Evolutionary conservation across 2,329 filamentous ascomycete genomes (phyloP).

Genomic region (Paraphoma chrysanthemicola): DNA sequence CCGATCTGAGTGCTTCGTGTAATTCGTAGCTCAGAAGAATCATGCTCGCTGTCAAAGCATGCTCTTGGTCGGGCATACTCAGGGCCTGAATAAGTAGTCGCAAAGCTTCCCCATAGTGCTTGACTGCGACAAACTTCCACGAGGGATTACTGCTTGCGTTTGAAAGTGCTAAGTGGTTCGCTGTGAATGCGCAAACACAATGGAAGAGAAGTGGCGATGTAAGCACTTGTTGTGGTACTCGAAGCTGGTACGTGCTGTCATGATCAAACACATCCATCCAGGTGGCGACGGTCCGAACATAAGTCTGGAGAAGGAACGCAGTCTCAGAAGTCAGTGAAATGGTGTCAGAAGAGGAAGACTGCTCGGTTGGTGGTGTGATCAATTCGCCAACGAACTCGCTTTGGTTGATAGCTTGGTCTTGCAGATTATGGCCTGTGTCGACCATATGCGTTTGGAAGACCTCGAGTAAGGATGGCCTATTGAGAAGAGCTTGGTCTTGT

Average conservation of each 20-base stretch:
- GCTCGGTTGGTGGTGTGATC: slow-evolving; percentile 14
- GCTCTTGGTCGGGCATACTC: slow-evolving; percentile 31
- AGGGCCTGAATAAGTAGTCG: slow-evolving; percentile 38
- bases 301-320: slow-evolving; percentile 41
- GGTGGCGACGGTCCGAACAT: slow-evolving; percentile 39
- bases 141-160: slow-evolving; percentile 29
- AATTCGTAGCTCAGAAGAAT: slow-evolving; percentile 45
- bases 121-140: slow-evolving; percentile 37
- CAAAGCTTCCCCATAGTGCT: slow-evolving; percentile 41
- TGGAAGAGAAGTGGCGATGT: slow-evolving; percentile 42
- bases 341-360: slow-evolving; percentile 5
- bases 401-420: neutral
- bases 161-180: slow-evolving; percentile 41
- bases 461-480: slow-evolving; percentile 20
- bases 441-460: slow-evolving; percentile 34
- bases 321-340: slow-evolving; percentile 35
- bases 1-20: slow-evolving; percentile 30
- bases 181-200: slow-evolving; percentile 43
- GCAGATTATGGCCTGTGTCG: slow-evolving; percentile 23
- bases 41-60: slow-evolving; percentile 43
- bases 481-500: slow-evolving; percentile 4
- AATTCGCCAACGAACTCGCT: slow-evolving; percentile 8
- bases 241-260: slow-evolving; percentile 37
- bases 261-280: slow-evolving; percentile 40
- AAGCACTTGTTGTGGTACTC: slow-evolving; percentile 34